Base-by-base conservation (phyloP, 2,329 filamentous ascomycete genomes). In the Calonectria crousiana region DNA sequence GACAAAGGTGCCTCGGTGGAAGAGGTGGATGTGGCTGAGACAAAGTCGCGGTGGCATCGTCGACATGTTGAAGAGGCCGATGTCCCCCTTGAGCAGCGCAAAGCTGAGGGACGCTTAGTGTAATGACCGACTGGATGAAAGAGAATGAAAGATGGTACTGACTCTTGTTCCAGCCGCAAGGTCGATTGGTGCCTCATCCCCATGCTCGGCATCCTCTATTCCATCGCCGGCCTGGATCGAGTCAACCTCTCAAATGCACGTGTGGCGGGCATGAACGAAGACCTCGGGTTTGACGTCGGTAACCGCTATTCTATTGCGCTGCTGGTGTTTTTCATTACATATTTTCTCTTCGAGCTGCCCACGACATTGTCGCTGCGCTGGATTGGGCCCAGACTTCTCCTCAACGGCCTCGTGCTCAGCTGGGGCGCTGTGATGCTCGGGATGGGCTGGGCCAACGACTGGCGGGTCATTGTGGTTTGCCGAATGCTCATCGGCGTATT, bases 131-230 rank as follows among this genome's bases (percentile, higher is more conserved):
- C 32, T 6, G 9, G 28, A 23, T 5, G 4, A 11, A 34, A n/a
- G 6, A 23, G 44, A n/a, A 38, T 6, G 20, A 23, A 38, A 6
- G 4, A 18, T 16, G 3, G 20, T 28, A 16, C 71, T 69, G 23
- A 69, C 56, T 34, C 13, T 14, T 18, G 4, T 4, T 32, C n/a
- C 11, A 75, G 78, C 8, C 77, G 80, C 71, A 81, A 81, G 60
- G 80, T 88, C 78, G 82, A 86, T 16, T 76, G 87, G 47, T 78
- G 80, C 1, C 77, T 83, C 11, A 60, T 83, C 6, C 78, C 81
- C 16, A 78, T 82, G 64, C 79, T 83, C 38, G 80, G 78, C 47
- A 71, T 78, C 36, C 73, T 82, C 16, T 82, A 81, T 75, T 79
- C 80, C 30, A 80, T 82, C 60, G 78, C 79, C 64, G 75, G 81